Percentiles rank a stretch among this genome's conserved stretches.
Evolutionary conservation across 2,329 filamentous ascomycete species (phyloP).

Genomic region (Zymoseptoria crescenta): DNA sequence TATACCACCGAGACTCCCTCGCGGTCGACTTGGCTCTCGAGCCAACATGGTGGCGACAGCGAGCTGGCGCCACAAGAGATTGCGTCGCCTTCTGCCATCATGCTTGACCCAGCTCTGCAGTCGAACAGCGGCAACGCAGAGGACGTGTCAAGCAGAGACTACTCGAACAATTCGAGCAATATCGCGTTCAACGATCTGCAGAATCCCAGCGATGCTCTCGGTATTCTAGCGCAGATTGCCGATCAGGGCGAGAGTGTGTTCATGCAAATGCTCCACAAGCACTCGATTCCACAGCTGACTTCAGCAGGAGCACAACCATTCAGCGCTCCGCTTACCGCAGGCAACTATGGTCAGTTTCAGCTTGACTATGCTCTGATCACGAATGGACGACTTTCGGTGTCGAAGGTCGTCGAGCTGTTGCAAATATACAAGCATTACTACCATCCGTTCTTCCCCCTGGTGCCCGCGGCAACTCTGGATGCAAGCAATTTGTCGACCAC

Average conservation of each 20-base stretch:
- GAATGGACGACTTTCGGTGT: slow-evolving; percentile 35
- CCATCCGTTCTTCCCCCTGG: slow-evolving; percentile 63
- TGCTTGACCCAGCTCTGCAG: slow-evolving; percentile 26
- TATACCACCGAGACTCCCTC: background rate
- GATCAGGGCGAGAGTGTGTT: slow-evolving; percentile 26
- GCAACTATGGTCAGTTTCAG: slow-evolving; percentile 9
- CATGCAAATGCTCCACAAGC: background rate
- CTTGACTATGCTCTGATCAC: slow-evolving; percentile 39
- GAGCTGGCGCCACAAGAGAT: slow-evolving; percentile 3
- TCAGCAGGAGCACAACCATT: background rate
- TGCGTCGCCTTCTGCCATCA: slow-evolving; percentile 19
- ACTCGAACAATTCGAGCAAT: slow-evolving; percentile 24
- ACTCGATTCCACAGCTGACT: background rate
- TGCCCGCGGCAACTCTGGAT: slow-evolving; percentile 53
- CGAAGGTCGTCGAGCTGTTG: slow-evolving; percentile 46
- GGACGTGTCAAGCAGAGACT: slow-evolving; percentile 16
- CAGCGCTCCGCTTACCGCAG: background rate
- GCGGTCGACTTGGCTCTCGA: slow-evolving; percentile 4
- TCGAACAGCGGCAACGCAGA: slow-evolving; percentile 15
- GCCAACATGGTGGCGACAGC: slow-evolving; percentile 1
- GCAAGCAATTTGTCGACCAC: slow-evolving; percentile 47
- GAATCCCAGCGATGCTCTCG: slow-evolving; percentile 43
- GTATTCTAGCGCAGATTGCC: slow-evolving; percentile 42
- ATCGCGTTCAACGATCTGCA: slow-evolving; percentile 38
- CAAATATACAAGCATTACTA: slow-evolving; percentile 57